These are phyloP conservation scores for Carpinus fangiana DNA, from an alignment of 306 rosid genomes.

Conservation along the genomic window DNA sequence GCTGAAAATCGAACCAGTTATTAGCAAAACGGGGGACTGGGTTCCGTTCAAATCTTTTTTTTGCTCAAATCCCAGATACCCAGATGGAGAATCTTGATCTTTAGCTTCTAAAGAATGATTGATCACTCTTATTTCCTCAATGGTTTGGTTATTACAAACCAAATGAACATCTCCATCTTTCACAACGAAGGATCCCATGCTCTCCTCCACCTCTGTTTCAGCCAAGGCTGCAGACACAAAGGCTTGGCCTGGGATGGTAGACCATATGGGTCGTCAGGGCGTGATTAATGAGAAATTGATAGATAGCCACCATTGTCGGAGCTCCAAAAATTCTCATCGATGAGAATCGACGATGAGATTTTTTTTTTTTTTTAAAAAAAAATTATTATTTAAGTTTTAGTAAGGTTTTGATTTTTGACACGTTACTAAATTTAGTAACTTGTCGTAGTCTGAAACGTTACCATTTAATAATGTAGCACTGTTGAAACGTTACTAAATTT, in stretches of 20 bases:
- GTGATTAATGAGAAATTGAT: slow-evolving; percentile 63
- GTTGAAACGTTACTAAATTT: no score
- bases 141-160: slow-evolving; percentile 75
- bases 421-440: no score
- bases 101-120: slow-evolving; percentile 33
- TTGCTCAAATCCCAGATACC: slow-evolving; percentile 31
- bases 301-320: slow-evolving; percentile 69
- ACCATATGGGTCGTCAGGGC: slow-evolving; percentile 62
- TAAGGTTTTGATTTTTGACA: no score
- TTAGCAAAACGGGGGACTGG: slow-evolving; percentile 53
- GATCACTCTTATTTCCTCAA: slow-evolving; percentile 62
- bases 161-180: slow-evolving; percentile 62
- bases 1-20: slow-evolving; percentile 74
- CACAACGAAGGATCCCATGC: slow-evolving; percentile 81
- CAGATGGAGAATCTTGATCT: slow-evolving; percentile 40
- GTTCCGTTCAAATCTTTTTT: slow-evolving; percentile 26
- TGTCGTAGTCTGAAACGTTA: no score
- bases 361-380: no score
- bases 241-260: slow-evolving; percentile 71
- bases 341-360: no score
- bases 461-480: no score
- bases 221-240: slow-evolving; percentile 82
- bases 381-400: no score
- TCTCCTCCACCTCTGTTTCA: slow-evolving; percentile 88
- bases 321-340: no score